Evolutionary conservation across 306 rosid species (phyloP).

Genomic region (Carpinus fangiana): DNA sequence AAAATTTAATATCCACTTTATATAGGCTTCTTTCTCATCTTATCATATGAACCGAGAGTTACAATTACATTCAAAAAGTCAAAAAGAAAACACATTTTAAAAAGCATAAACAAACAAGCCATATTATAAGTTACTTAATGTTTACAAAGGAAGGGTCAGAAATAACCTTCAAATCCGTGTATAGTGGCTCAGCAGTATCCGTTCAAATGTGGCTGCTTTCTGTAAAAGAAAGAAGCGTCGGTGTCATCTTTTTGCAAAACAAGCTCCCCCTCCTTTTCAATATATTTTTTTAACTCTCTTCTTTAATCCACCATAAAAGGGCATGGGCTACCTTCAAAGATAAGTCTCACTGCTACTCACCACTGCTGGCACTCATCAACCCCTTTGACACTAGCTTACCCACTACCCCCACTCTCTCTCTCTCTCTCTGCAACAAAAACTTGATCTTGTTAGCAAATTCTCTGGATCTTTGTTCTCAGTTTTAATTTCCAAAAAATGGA

Average conservation of each 20-base stretch:
- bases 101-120: too few relatives aligned
- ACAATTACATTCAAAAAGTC: too few relatives aligned
- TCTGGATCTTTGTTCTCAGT: background rate
- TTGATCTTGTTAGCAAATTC: background rate
- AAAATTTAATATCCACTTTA: too few relatives aligned
- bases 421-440: background rate
- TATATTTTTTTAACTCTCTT: background rate
- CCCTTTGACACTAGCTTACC: background rate
- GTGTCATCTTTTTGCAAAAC: slow-evolving; percentile 7
- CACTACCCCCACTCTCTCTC: background rate
- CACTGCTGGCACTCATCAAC: too few relatives aligned
- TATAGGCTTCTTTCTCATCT: too few relatives aligned
- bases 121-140: too few relatives aligned
- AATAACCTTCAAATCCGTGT: background rate
- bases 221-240: slow-evolving; percentile 50
- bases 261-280: background rate
- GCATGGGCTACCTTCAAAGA: slow-evolving; percentile 11
- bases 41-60: too few relatives aligned
- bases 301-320: background rate
- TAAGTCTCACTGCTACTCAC: background rate
- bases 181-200: background rate
- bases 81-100: too few relatives aligned
- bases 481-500: slow-evolving; percentile 31
- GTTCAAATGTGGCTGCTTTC: slow-evolving; percentile 25
- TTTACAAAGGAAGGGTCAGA: too few relatives aligned